Evolutionary conservation across 2,329 filamentous ascomycete species (phyloP).

Genomic region (Erysiphe neolycopersici): DNA sequence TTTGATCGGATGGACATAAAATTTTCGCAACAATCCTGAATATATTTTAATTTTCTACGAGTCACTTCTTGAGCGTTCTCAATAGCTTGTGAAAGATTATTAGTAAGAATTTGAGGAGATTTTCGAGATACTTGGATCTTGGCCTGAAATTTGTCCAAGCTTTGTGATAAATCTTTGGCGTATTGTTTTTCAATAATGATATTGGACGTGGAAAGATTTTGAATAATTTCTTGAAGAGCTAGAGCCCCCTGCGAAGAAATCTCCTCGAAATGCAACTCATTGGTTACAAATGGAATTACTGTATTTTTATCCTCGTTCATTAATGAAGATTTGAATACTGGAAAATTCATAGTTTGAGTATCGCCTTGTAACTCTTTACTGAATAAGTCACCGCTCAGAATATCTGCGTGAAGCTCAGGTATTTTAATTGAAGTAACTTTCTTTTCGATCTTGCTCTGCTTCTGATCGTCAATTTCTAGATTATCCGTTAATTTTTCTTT

Average conservation of each 20-base stretch:
- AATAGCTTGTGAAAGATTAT: conserved; percentile 4
- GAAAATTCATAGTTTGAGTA: too few species aligned
- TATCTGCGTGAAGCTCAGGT: not conserved
- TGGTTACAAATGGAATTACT: not conserved
- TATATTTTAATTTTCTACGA: conserved; percentile 3
- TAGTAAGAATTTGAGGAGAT: not conserved
- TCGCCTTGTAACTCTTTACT: not conserved
- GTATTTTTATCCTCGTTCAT: not conserved
- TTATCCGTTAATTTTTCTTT: not conserved
- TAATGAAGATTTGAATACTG: not conserved
- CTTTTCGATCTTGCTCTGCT: not conserved
- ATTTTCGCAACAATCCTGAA: conserved; percentile 6
- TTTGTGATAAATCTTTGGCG: conserved; percentile 14
- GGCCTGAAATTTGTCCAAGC: conserved; percentile 9
- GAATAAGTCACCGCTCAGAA: not conserved
- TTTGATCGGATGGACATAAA: conserved; percentile 9
- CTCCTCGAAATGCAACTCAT: not conserved
- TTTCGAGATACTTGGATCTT: conserved; percentile 4
- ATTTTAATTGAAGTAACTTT: not conserved
- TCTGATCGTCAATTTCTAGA: not conserved
- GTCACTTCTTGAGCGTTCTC: conserved; percentile 6
- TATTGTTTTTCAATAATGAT: conserved; percentile 16
- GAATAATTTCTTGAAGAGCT: conserved; percentile 12
- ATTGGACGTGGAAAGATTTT: conserved; percentile 9
- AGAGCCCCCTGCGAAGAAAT: conserved; percentile 1